Conservation (phyloP, 139 green algal genomes). For the Coelastrella sp. region DNA sequence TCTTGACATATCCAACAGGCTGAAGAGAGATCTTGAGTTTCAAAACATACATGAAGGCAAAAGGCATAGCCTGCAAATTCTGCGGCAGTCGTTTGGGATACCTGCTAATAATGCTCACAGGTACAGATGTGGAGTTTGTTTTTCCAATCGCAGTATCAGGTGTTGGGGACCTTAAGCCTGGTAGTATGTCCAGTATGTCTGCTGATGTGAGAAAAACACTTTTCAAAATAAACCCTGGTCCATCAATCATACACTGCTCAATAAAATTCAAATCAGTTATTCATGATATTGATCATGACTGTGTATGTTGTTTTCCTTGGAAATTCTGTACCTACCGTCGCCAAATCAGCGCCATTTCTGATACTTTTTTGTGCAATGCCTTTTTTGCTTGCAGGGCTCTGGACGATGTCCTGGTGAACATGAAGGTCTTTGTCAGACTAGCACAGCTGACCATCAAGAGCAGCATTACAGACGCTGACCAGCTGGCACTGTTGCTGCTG, state of each 20-base stretch:
- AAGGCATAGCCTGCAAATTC: neutral
- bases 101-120: too few species aligned
- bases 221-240: too few species aligned
- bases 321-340: too few species aligned
- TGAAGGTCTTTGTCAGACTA: neutral
- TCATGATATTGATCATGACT: too few species aligned
- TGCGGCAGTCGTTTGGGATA: neutral
- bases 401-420: neutral
- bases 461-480: neutral
- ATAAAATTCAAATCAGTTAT: too few species aligned
- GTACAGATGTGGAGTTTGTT: too few species aligned
- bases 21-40: neutral
- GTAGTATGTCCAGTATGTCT: too few species aligned
- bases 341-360: neutral
- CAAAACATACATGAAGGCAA: neutral
- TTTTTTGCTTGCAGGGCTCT: conserved; percentile 21
- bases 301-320: too few species aligned
- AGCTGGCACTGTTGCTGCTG: neutral
- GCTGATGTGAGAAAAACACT: too few species aligned
- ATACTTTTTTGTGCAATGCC: neutral
- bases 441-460: neutral
- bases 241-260: too few species aligned
- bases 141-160: too few species aligned
- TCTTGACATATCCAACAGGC: neutral
- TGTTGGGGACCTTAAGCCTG: too few species aligned